Conservation (phyloP, 805 yeast species). For the Helenozyma baotianmanensis region DNA sequence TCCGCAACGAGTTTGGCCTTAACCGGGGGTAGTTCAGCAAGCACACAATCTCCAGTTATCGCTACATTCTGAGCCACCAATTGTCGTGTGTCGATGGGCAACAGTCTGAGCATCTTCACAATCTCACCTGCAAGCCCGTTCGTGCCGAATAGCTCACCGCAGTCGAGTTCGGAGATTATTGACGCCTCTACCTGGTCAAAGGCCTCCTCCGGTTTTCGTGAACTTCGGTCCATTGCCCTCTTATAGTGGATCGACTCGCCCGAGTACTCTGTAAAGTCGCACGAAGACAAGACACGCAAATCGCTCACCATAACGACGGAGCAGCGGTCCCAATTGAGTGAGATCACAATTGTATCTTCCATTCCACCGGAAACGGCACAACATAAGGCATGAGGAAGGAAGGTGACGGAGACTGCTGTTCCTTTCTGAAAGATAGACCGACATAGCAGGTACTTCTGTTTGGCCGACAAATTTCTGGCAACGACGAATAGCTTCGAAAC, state of each 20-base stretch:
- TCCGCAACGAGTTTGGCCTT: conserved; percentile 7
- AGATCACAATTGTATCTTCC: conserved; percentile 11
- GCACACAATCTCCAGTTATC: conserved; percentile 5
- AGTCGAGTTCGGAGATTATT: too few relatives aligned
- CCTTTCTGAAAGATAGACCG: conserved; percentile 4
- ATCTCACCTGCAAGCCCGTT: too few relatives aligned
- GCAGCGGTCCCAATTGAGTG: conserved; percentile 11
- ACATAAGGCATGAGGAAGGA: conserved; percentile 11
- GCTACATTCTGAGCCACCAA: conserved; percentile 8
- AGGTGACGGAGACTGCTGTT: conserved; percentile 9
- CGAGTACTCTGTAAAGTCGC: conserved; percentile 3
- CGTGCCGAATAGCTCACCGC: too few relatives aligned
- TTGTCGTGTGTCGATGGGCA: conserved; percentile 9
- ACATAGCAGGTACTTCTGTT: conserved; percentile 9
- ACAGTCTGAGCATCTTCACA: not conserved
- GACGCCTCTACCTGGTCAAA: conserved; percentile 5
- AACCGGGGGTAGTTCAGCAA: conserved; percentile 4
- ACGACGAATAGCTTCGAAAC: conserved; percentile 13
- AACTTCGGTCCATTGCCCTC: not conserved
- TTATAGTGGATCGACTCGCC: conserved; percentile 11
- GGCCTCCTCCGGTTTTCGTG: not conserved
- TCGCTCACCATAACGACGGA: conserved; percentile 8
- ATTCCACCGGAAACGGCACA: conserved; percentile 10
- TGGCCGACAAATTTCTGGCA: conserved; percentile 6
- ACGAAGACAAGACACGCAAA: conserved; percentile 3